These are phyloP conservation scores for Aspergillus flavus DNA, from an alignment of 2,329 filamentous ascomycete genomes.

Conservation along the genomic window DNA sequence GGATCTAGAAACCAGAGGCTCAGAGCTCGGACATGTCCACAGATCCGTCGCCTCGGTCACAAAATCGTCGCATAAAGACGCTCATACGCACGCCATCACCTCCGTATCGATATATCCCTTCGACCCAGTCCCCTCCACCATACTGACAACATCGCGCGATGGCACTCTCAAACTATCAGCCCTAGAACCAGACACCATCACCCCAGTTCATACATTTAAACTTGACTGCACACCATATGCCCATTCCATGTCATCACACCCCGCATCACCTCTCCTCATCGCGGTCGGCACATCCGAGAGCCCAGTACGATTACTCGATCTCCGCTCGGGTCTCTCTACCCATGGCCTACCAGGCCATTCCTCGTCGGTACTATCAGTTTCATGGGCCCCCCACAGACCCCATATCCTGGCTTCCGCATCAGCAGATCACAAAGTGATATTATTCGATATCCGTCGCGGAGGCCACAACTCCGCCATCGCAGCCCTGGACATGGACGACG, in stretches of 20 bases:
- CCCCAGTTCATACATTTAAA: constrained; percentile 48
- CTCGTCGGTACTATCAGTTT: constrained; percentile 67
- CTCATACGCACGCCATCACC: constrained; percentile 50
- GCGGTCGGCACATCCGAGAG: constrained; percentile 88
- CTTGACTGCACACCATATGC: constrained; percentile 54
- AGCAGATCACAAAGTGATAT: constrained; percentile 77
- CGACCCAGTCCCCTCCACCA: constrained; percentile 49
- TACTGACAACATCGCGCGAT: constrained; percentile 50
- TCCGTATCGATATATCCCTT: constrained; percentile 53
- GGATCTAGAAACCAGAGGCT: constrained; percentile 71
- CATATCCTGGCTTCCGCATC: constrained; percentile 81
- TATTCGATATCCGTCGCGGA: constrained; percentile 86
- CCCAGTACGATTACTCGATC: constrained; percentile 79
- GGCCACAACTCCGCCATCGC: constrained; percentile 68
- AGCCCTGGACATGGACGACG: constrained; percentile 81
- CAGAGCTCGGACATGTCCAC: constrained; percentile 53
- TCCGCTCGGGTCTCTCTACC: constrained; percentile 76
- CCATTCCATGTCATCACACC: constrained; percentile 71
- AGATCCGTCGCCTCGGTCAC: constrained; percentile 53
- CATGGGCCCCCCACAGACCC: constrained; percentile 81
- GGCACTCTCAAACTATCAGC: constrained; percentile 49
- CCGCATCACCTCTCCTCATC: constrained; percentile 72
- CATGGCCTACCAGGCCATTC: constrained; percentile 71
- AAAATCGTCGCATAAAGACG: constrained; percentile 38
- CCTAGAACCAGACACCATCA: constrained; percentile 42